phyloP scores from a whole-genome alignment of 768 basidiomycete species.

The Aureoboletus auriporus region DNA sequence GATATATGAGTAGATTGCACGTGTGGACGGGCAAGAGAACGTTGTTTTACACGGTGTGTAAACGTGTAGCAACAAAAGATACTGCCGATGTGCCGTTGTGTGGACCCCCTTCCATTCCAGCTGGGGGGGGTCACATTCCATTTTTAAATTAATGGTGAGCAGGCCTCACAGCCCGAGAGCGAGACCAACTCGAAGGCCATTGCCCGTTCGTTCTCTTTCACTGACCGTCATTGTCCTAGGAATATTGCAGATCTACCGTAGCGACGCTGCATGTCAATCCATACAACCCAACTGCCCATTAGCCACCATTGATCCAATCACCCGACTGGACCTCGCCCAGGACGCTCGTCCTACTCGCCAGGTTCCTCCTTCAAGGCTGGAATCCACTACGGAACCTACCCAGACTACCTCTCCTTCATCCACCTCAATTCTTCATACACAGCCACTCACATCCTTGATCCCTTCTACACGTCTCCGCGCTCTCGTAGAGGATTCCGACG shows the following conservation, averaged over 20 bases:
- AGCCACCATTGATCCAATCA: conserved; percentile 68
- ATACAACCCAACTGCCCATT: conserved; percentile 16
- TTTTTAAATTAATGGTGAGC: conserved; percentile 16
- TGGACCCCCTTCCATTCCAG: conserved; percentile 12
- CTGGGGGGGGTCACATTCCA: conserved; percentile 27
- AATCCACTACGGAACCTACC: conserved; percentile 33
- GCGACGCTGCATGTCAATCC: conserved; percentile 29
- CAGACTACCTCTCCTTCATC: conserved; percentile 25
- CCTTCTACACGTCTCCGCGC: conserved; percentile 62
- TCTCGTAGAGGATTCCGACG: conserved; percentile 54
- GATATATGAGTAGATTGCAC: too few relatives aligned
- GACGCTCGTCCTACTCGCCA: conserved; percentile 44
- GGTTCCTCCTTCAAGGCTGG: conserved; percentile 45
- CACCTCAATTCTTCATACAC: conserved; percentile 27
- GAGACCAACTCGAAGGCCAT: conserved; percentile 17
- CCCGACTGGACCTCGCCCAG: conserved; percentile 53
- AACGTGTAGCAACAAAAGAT: conserved; percentile 10
- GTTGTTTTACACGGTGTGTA: conserved; percentile 11
- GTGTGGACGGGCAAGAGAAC: background rate
- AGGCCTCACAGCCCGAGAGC: conserved; percentile 22
- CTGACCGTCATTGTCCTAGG: conserved; percentile 19
- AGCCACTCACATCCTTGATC: conserved; percentile 42
- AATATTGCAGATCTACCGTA: conserved; percentile 15
- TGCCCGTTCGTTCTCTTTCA: conserved; percentile 12
- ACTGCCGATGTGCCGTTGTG: background rate